Conservation (phyloP, 2,329 filamentous ascomycete species). For the Nothophaeocryptopus gaeumannii region DNA sequence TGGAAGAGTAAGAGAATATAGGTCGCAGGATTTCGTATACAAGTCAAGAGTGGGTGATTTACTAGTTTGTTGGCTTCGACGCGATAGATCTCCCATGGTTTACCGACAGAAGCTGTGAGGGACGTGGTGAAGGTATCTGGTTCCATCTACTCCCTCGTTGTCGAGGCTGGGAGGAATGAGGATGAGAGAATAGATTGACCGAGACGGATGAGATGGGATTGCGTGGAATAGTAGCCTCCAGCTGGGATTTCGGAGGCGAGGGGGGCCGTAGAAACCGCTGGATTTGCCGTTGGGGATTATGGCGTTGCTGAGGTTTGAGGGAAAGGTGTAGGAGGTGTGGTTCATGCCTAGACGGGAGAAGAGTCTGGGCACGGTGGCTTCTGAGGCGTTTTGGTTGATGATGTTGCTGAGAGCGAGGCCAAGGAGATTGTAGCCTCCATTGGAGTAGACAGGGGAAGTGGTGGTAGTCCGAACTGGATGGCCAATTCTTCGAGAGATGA, state of each 20-base stretch:
- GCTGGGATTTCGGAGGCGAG: conserved; percentile 2
- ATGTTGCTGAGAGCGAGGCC: conserved; percentile 30
- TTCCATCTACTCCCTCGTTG: conserved; percentile 49
- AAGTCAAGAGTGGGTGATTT: not conserved
- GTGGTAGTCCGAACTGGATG: too few relatives aligned
- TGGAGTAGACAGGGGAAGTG: conserved; percentile 2
- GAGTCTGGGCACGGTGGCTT: conserved; percentile 39
- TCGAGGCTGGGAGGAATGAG: conserved; percentile 23
- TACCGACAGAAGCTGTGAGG: conserved; percentile 41
- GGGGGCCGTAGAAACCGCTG: not conserved
- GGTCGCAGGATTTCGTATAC: not conserved
- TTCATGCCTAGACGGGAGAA: conserved; percentile 42
- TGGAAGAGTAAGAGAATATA: not conserved
- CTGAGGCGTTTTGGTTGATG: conserved; percentile 40
- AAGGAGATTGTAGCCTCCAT: conserved; percentile 4
- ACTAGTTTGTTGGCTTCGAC: too few relatives aligned
- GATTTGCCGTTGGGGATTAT: conserved; percentile 11
- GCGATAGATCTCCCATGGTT: conserved; percentile 47
- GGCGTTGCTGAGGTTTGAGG: conserved; percentile 36
- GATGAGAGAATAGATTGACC: conserved; percentile 3
- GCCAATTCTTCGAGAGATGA: too few relatives aligned
- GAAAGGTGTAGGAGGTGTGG: conserved; percentile 27
- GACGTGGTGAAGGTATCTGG: conserved; percentile 37
- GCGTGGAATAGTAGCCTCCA: conserved; percentile 2
- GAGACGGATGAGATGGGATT: conserved; percentile 7